phyloP scores from a whole-genome alignment of 1,284 basidiomycete species.

The Ustilago esculenta region DNA sequence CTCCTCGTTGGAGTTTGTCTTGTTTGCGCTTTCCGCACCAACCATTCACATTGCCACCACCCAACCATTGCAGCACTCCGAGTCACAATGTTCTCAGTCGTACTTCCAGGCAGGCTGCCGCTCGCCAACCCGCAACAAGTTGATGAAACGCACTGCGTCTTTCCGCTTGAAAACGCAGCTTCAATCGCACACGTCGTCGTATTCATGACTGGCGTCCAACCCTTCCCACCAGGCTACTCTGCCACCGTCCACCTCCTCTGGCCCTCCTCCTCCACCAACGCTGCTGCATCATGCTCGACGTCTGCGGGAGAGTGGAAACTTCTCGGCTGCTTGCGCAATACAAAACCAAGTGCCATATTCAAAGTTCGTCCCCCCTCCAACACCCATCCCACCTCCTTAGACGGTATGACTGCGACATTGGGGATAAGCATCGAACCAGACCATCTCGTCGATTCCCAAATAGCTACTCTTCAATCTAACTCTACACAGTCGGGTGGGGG shows the following conservation, averaged over 20 bases:
- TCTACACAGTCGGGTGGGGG: too few species aligned
- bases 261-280: constrained; percentile 15
- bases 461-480: constrained; percentile 22
- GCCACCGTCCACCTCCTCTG: constrained; percentile 64
- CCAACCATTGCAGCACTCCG: too few species aligned
- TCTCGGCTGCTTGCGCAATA: constrained; percentile 58
- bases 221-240: constrained; percentile 60
- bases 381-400: background rate
- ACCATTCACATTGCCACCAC: background rate
- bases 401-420: constrained; percentile 41
- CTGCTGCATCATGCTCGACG: background rate
- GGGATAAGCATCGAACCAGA: constrained; percentile 63
- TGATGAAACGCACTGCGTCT: constrained; percentile 64
- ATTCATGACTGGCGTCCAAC: constrained; percentile 62
- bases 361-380: constrained; percentile 13
- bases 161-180: constrained; percentile 53
- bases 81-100: constrained; percentile 61
- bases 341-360: constrained; percentile 65
- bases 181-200: constrained; percentile 61
- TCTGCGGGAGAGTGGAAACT: constrained; percentile 50
- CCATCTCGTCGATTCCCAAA: constrained; percentile 51
- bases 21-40: too few species aligned
- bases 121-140: constrained; percentile 58
- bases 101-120: constrained; percentile 62
- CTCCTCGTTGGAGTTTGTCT: background rate